These are phyloP conservation scores for Metschnikowia kofuensis DNA, from an alignment of 805 yeast species.

Conservation along the genomic window DNA sequence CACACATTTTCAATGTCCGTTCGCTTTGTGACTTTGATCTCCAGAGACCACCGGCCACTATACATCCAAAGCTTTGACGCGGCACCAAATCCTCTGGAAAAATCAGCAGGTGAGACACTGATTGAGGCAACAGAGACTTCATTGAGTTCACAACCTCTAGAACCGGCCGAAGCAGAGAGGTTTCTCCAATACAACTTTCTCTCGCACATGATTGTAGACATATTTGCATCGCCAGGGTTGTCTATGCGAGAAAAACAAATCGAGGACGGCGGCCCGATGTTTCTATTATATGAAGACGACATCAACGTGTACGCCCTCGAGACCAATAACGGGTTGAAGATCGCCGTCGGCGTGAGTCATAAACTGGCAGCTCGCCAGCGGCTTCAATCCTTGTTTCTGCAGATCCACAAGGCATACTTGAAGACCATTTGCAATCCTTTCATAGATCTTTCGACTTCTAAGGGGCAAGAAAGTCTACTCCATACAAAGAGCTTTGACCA, in stretches of 20 bases:
- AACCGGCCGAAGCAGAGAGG: slow-evolving; percentile 31
- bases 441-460: slow-evolving; percentile 24
- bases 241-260: slow-evolving; percentile 38
- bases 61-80: slow-evolving; percentile 53
- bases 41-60: slow-evolving; percentile 56
- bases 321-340: slow-evolving; percentile 64
- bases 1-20: slow-evolving; percentile 17
- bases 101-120: too few species aligned
- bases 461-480: slow-evolving; percentile 23
- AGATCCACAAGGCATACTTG: slow-evolving; percentile 54
- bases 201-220: slow-evolving; percentile 74
- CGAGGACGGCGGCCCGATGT: slow-evolving; percentile 27
- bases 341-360: slow-evolving; percentile 50
- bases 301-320: slow-evolving; percentile 66
- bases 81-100: slow-evolving; percentile 16
- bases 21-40: slow-evolving; percentile 56
- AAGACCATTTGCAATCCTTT: slow-evolving; percentile 64
- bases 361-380: slow-evolving; percentile 8
- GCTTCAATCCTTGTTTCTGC: slow-evolving; percentile 25
- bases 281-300: slow-evolving; percentile 66
- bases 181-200: slow-evolving; percentile 63
- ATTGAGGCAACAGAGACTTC: too few species aligned
- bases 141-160: too few species aligned
- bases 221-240: slow-evolving; percentile 54
- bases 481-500: slow-evolving; percentile 32